These are phyloP conservation scores for Pelargonium australe DNA, from an alignment of 441 rosid species.

Conservation along the genomic window DNA sequence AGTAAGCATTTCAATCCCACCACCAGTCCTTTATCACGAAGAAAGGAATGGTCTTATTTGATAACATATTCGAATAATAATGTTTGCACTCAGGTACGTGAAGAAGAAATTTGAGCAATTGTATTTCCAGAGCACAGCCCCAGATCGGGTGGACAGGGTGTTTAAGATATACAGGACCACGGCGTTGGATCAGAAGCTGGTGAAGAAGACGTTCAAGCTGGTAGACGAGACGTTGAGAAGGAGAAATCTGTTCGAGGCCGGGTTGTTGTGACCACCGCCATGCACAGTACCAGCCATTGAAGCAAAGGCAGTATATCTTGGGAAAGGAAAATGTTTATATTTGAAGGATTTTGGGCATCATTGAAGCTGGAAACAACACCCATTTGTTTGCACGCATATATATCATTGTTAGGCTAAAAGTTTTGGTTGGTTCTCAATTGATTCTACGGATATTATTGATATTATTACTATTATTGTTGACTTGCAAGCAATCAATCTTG, in stretches of 20 bases:
- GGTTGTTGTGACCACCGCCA: constrained; percentile 49
- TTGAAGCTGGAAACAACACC: no score
- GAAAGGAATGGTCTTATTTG: not conserved
- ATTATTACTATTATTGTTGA: no score
- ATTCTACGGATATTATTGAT: no score
- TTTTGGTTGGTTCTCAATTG: no score
- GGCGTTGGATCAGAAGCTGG: constrained; percentile 91
- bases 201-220: constrained; percentile 96
- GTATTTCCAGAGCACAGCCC: constrained; percentile 79
- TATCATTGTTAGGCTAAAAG: no score
- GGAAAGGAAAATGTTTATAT: constrained; percentile 26
- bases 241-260: constrained; percentile 90
- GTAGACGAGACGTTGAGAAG: constrained; percentile 92
- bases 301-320: no score
- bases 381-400: no score
- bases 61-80: not conserved
- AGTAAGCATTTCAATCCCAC: constrained; percentile 40
- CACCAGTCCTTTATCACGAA: not conserved
- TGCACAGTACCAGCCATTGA: no score
- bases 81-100: constrained; percentile 48
- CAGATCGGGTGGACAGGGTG: constrained; percentile 82
- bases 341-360: constrained; percentile 17
- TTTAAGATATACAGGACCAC: constrained; percentile 92
- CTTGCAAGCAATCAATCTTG: no score
- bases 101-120: constrained; percentile 93